Conservation (phyloP, 2,329 filamentous ascomycete genomes). For the Phyllosticta citribraziliensis region DNA sequence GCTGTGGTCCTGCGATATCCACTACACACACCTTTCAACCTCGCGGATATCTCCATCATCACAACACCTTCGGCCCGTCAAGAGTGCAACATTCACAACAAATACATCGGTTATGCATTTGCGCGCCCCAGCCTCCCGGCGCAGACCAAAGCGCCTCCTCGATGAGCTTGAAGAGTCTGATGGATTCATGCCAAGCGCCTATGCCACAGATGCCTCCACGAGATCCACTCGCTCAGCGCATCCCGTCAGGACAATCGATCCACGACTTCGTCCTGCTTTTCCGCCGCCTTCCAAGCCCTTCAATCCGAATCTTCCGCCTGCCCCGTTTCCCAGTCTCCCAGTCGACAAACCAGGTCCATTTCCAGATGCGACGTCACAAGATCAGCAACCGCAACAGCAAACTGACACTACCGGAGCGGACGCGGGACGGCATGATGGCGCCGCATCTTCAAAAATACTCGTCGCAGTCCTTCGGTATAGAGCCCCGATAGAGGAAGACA, state of each 20-base stretch:
- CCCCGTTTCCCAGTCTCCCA: conserved; percentile 3
- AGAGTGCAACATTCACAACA: not conserved
- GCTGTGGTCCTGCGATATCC: not conserved
- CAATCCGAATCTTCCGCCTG: not conserved
- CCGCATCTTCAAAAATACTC: not conserved
- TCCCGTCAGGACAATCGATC: not conserved
- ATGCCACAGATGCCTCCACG: not conserved
- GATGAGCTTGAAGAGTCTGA: not conserved
- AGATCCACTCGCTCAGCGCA: not conserved
- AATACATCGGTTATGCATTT: not conserved
- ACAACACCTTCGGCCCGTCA: not conserved
- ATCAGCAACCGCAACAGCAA: not conserved
- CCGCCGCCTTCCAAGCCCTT: not conserved
- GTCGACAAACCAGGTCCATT: not conserved
- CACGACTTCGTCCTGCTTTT: not conserved
- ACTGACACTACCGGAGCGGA: too few species aligned
- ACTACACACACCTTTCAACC: too few species aligned
- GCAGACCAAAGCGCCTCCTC: not conserved
- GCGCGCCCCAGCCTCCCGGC: not conserved
- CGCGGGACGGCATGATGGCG: not conserved
- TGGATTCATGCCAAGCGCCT: not conserved
- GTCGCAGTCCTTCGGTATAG: not conserved
- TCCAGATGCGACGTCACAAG: not conserved
- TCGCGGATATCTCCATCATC: not conserved
- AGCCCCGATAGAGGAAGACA: not conserved